phyloP scores from a whole-genome alignment of 495 filamentous ascomycete species.

The Poronia punctata region DNA sequence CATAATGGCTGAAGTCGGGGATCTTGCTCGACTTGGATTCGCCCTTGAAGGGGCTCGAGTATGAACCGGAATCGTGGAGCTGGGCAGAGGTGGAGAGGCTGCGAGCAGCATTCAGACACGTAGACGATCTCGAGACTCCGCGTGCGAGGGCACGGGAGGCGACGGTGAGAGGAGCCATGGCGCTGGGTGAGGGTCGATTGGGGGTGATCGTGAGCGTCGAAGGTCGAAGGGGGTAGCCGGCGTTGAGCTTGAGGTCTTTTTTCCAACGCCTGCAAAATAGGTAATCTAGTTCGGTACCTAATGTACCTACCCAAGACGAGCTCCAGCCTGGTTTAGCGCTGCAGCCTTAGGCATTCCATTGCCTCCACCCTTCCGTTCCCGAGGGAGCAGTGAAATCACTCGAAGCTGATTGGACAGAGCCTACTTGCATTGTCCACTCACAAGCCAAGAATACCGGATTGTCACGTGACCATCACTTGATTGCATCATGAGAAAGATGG shows the following conservation, averaged over 20 bases:
- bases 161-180: slow-evolving; percentile 43
- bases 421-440: slow-evolving; percentile 9
- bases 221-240: slow-evolving; percentile 12
- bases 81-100: slow-evolving; percentile 40
- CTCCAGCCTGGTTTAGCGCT: slow-evolving; percentile 10
- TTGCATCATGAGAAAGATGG: neutral
- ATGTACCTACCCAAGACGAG: slow-evolving; percentile 12
- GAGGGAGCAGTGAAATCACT: slow-evolving; percentile 21
- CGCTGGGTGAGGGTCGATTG: slow-evolving; percentile 28
- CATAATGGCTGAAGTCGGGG: slow-evolving; percentile 86
- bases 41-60: slow-evolving; percentile 55
- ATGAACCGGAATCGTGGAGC: slow-evolving; percentile 29
- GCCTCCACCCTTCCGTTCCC: slow-evolving; percentile 1
- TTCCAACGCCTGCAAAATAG: slow-evolving; percentile 26
- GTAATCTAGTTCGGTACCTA: slow-evolving; percentile 12
- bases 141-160: slow-evolving; percentile 41
- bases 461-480: slow-evolving; percentile 11
- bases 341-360: slow-evolving; percentile 17
- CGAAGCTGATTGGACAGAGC: slow-evolving; percentile 15
- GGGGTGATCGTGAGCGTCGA: slow-evolving; percentile 13
- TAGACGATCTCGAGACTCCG: slow-evolving; percentile 26
- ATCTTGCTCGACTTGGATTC: slow-evolving; percentile 56
- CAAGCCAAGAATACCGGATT: neutral
- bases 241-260: slow-evolving; percentile 44
- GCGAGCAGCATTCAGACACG: slow-evolving; percentile 31